These are phyloP conservation scores for Bruguiera sexangula DNA, from an alignment of 345 rosid species.

Conservation along the genomic window DNA sequence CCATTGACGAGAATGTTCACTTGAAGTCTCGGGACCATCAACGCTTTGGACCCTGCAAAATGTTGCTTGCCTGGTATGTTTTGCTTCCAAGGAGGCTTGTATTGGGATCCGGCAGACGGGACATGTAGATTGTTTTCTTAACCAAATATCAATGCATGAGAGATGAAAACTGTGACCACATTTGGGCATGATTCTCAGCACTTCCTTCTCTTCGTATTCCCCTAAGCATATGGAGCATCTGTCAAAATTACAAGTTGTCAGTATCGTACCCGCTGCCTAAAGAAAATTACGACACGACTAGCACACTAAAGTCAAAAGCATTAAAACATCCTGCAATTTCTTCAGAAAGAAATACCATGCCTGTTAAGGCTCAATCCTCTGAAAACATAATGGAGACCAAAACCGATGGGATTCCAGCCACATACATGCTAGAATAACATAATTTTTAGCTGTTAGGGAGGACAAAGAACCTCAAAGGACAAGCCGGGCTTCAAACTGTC, in stretches of 20 bases:
- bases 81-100: constrained; percentile 34
- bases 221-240: constrained; percentile 75
- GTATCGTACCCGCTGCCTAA: background rate
- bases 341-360: background rate
- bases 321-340: background rate
- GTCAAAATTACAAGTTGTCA: constrained; percentile 10
- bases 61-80: constrained; percentile 24
- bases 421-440: too few relatives aligned
- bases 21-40: constrained; percentile 26
- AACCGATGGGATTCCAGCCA: background rate
- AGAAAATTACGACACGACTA: background rate
- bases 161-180: constrained; percentile 70
- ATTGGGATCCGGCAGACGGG: constrained; percentile 62
- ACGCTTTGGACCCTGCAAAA: constrained; percentile 15
- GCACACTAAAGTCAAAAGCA: background rate
- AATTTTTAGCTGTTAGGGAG: too few relatives aligned
- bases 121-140: constrained; percentile 62
- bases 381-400: background rate
- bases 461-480: too few relatives aligned
- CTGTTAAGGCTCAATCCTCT: background rate
- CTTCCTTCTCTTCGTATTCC: constrained; percentile 65
- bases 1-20: constrained; percentile 30
- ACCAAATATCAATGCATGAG: constrained; percentile 63
- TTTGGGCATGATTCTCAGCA: constrained; percentile 61
- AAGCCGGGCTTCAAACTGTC: too few relatives aligned